These are phyloP conservation scores for Cercospora citrullina DNA, from an alignment of 2,329 filamentous ascomycete species.

Conservation along the genomic window DNA sequence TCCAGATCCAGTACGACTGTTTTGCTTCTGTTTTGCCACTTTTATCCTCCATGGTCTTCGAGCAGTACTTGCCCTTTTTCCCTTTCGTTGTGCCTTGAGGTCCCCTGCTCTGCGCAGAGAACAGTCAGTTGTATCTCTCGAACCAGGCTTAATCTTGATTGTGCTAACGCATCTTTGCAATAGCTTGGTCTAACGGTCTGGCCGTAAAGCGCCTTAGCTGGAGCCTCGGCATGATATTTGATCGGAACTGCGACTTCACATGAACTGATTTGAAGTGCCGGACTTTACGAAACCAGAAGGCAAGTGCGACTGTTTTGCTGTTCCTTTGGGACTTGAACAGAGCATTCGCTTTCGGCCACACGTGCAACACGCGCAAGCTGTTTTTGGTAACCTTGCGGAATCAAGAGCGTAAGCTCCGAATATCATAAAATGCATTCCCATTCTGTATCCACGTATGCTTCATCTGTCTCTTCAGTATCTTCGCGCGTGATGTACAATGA, in stretches of 20 bases:
- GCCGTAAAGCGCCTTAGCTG: too few species aligned
- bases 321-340: too few species aligned
- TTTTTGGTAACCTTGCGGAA: neutral
- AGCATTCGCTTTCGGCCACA: too few species aligned
- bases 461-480: neutral
- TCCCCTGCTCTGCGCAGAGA: neutral
- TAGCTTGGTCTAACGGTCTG: neutral
- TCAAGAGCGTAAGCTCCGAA: neutral
- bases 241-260: too few species aligned
- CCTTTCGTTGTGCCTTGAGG: neutral
- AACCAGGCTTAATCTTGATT: neutral
- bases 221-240: neutral
- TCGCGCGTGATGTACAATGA: neutral
- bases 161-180: neutral
- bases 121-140: neutral
- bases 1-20: neutral
- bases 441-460: neutral
- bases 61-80: neutral
- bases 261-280: too few species aligned
- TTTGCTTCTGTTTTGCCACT: neutral
- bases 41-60: neutral
- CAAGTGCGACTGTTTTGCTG: too few species aligned
- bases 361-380: too few species aligned
- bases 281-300: too few species aligned
- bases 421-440: neutral